phyloP scores from a whole-genome alignment of 1,139 yeast genomes.

The Diutina catenulata region DNA sequence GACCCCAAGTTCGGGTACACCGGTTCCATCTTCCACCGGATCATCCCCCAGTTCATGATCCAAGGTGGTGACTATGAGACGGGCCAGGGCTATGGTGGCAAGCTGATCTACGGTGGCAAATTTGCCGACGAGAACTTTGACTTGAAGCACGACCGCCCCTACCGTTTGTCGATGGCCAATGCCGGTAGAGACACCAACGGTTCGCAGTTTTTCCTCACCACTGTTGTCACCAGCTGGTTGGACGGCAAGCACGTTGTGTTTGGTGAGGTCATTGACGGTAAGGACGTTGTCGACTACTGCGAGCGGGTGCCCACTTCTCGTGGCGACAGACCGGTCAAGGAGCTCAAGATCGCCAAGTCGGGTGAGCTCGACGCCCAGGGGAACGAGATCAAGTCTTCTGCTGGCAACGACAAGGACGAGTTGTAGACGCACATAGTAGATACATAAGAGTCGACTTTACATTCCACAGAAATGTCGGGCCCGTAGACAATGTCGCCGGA shows the following conservation, averaged over 20 bases:
- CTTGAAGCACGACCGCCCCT: slow-evolving; percentile 47
- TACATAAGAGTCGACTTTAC: no score
- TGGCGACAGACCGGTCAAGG: slow-evolving; percentile 41
- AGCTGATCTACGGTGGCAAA: slow-evolving; percentile 45
- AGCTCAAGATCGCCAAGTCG: slow-evolving; percentile 35
- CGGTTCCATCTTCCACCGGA: slow-evolving; percentile 28
- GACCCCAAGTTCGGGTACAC: slow-evolving; percentile 44
- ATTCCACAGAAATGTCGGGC: no score
- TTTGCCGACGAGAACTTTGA: slow-evolving; percentile 46
- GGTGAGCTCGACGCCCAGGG: slow-evolving; percentile 29
- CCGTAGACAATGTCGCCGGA: no score
- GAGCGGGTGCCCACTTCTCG: slow-evolving; percentile 40
- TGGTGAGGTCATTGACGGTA: slow-evolving; percentile 65
- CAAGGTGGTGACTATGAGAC: slow-evolving; percentile 56
- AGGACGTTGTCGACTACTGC: slow-evolving; percentile 45
- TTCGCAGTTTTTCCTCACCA: slow-evolving; percentile 55
- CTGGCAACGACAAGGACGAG: slow-evolving; percentile 8
- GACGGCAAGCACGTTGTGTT: slow-evolving; percentile 71
- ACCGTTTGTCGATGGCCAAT: slow-evolving; percentile 53
- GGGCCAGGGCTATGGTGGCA: slow-evolving; percentile 51
- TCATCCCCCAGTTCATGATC: slow-evolving; percentile 46
- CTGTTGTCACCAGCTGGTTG: slow-evolving; percentile 51
- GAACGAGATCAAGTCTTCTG: slow-evolving; percentile 7
- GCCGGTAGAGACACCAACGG: slow-evolving; percentile 55
- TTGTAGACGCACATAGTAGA: slow-evolving; percentile 7